Conservation (phyloP, 2,329 filamentous ascomycete species). For the Epichloe coenophiala region DNA sequence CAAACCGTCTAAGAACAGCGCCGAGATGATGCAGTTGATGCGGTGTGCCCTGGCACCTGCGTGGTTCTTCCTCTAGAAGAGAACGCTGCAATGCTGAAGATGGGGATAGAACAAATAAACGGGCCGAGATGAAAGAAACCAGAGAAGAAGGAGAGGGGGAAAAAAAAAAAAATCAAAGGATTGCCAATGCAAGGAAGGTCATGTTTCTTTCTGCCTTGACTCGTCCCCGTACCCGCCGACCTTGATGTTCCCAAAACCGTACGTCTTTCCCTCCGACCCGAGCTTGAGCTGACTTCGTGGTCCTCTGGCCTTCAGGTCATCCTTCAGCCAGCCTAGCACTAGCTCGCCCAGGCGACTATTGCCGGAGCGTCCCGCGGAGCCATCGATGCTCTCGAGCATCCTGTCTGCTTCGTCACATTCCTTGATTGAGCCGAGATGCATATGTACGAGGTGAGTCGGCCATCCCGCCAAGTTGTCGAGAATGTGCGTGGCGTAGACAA, state of each 20-base stretch:
- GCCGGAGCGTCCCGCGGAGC: constrained; percentile 32
- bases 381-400: constrained; percentile 45
- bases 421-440: constrained; percentile 79
- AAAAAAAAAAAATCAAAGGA: too few species aligned
- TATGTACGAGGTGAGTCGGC: constrained; percentile 92
- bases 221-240: constrained; percentile 47
- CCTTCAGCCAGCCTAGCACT: constrained; percentile 74
- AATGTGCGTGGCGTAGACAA: constrained; percentile 97
- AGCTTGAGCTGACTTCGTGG: constrained; percentile 49
- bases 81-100: not conserved
- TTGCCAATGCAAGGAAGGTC: not conserved
- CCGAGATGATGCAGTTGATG: constrained; percentile 3
- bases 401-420: constrained; percentile 66
- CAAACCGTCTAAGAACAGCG: not conserved
- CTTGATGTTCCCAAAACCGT: constrained; percentile 34
- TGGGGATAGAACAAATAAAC: not conserved
- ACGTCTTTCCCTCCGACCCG: constrained; percentile 51
- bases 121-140: not conserved
- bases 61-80: not conserved
- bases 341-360: constrained; percentile 80
- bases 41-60: not conserved
- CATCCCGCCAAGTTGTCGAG: constrained; percentile 87
- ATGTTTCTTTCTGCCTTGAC: constrained; percentile 23
- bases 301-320: constrained; percentile 66
- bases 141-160: not conserved